Conservation (phyloP, 805 yeast genomes). For the Saturnispora sekii region DNA sequence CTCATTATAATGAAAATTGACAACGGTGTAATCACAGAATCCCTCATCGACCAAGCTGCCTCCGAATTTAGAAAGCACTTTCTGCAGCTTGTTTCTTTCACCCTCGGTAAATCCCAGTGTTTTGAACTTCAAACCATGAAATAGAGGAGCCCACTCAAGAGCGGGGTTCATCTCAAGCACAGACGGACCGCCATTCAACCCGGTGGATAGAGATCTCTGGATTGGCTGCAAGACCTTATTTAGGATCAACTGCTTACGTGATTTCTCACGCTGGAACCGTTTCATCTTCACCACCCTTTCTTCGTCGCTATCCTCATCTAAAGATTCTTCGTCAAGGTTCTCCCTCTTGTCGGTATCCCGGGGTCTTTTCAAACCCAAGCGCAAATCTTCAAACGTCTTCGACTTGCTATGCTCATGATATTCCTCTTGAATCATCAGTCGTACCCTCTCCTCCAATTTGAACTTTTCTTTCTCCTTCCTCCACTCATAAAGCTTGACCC, state of each 20-base stretch:
- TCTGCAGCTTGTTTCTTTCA: conserved; percentile 16
- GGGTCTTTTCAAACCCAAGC: background rate
- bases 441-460: conserved; percentile 7
- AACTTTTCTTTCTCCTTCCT: conserved; percentile 6
- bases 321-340: background rate
- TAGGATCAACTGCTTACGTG: conserved; percentile 4
- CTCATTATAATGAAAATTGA: conserved; percentile 14
- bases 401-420: background rate
- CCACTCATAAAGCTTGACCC: conserved; percentile 12
- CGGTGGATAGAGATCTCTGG: conserved; percentile 7
- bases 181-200: background rate
- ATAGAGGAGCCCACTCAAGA: conserved; percentile 8
- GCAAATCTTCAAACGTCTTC: background rate
- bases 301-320: conserved; percentile 9
- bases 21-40: conserved; percentile 13
- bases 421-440: background rate
- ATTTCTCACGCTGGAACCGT: conserved; percentile 13
- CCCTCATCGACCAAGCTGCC: conserved; percentile 11
- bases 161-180: background rate
- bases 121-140: conserved; percentile 15
- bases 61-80: conserved; percentile 19
- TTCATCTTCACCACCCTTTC: conserved; percentile 20
- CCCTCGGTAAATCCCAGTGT: conserved; percentile 14
- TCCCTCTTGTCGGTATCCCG: background rate
- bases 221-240: conserved; percentile 14